Conservation (phyloP, 2,329 filamentous ascomycete genomes). For the Penicillium crustosum region DNA sequence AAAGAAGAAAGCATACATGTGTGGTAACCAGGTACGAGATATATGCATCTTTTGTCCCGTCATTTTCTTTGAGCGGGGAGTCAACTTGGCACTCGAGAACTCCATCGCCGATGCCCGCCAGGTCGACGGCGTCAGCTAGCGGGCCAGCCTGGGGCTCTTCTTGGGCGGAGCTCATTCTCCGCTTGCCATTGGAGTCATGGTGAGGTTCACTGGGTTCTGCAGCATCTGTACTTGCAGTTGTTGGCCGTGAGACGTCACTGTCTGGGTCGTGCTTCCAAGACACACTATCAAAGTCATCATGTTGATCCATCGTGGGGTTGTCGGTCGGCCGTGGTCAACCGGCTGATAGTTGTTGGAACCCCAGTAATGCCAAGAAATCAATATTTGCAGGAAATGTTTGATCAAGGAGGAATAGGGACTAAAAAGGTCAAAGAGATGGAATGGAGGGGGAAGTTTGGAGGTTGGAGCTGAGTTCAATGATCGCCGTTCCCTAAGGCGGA, state of each 20-base stretch:
- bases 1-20: constrained; percentile 58
- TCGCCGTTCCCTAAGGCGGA: constrained; percentile 28
- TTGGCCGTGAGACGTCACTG: constrained; percentile 45
- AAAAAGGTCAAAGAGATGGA: constrained; percentile 7
- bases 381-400: background rate
- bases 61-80: constrained; percentile 87
- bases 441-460: constrained; percentile 17
- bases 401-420: background rate
- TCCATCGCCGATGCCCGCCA: constrained; percentile 68
- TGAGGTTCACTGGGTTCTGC: constrained; percentile 36
- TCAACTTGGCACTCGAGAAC: constrained; percentile 80
- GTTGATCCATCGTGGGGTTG: constrained; percentile 44
- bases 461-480: constrained; percentile 24
- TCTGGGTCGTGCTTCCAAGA: constrained; percentile 69
- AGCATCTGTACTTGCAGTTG: constrained; percentile 43
- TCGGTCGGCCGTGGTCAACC: constrained; percentile 20
- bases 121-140: constrained; percentile 56
- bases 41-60: constrained; percentile 94
- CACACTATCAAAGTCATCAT: constrained; percentile 77
- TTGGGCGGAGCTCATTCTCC: constrained; percentile 47
- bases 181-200: constrained; percentile 50
- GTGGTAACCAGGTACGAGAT: constrained; percentile 94
- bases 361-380: constrained; percentile 1
- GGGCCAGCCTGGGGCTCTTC: constrained; percentile 51
- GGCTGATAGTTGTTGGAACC: constrained; percentile 14